Base-by-base conservation (phyloP, 345 rosid genomes). In the Corymbia maculata region DNA sequence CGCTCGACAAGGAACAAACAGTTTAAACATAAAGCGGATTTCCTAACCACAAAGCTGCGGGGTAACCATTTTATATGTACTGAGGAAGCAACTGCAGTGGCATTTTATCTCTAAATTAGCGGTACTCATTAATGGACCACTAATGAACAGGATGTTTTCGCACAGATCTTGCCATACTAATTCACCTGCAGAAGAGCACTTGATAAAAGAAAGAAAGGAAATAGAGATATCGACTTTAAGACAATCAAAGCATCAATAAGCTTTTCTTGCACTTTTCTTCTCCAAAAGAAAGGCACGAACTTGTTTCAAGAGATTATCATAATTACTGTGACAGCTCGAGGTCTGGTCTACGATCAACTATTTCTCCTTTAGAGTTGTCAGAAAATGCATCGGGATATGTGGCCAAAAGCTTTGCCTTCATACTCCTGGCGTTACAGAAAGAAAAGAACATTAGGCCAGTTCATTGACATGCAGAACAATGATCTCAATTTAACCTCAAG, bases 341-440 rank as follows among this genome's bases (percentile, higher is more conserved):
- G 90, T 97, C 94, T 0, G 98, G 99, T 89, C 99, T 94, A 87
- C 88, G 88, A 88, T 98, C 99, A 59, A 97, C 91, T 82, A 89
- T 93, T 88, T 94, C 98, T 85, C 91, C 92, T 22, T 92, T 88
- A 79, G 94, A 92, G 85, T 95, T 98, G 86, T 96, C 96, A 2
- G 95, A 93, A 90, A 98, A 97, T 88, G 99, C 99, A 91, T 98
- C 99, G 36, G 99, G 99, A 91, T 95, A 97, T 7, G 94, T 93
- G 49, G 97, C 97, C 86, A 90, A 45, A 86, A 97, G 91, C 91
- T 94, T 97, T 21, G 92, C 64, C 93, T 95, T 96, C 91, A 95
- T 96, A 91, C 90, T 95, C 92, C 99, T 97, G 92, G 47, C 45
- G 1, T 50, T 59, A 88, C 84, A 86, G 44, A 85, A 44, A 59